Evolutionary conservation across 163 green algal genomes (phyloP).

Genomic region (Volvox carteri): DNA sequence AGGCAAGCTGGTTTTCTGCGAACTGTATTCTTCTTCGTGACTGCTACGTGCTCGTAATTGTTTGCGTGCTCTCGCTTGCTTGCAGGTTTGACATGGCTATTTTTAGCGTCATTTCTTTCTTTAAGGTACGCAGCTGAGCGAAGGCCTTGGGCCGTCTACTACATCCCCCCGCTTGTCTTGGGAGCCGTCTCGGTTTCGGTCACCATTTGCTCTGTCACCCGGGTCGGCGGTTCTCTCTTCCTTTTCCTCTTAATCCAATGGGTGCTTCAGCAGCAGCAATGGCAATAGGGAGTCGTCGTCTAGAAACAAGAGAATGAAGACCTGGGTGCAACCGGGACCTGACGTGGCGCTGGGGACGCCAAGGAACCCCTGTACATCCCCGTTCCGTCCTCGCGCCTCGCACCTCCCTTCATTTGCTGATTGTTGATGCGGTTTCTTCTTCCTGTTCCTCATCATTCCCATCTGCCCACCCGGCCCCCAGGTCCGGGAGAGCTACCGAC

Average conservation of each 20-base stretch:
- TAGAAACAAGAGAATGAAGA: too few relatives aligned
- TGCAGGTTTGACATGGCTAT: constrained; percentile 57
- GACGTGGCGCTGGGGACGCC: too few relatives aligned
- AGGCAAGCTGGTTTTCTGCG: too few relatives aligned
- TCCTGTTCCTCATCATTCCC: not conserved
- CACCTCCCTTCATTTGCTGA: not conserved
- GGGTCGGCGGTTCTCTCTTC: too few relatives aligned
- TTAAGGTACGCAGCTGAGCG: constrained; percentile 59
- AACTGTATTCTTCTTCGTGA: too few relatives aligned
- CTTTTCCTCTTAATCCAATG: not conserved
- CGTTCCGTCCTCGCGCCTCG: too few relatives aligned
- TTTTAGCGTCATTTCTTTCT: constrained; percentile 52
- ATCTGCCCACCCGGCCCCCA: not conserved
- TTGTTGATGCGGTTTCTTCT: not conserved
- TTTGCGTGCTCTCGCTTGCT: too few relatives aligned
- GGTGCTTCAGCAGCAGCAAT: not conserved
- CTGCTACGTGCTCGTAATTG: too few relatives aligned
- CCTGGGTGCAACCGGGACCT: too few relatives aligned
- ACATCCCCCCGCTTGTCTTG: too few relatives aligned
- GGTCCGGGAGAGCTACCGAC: constrained; percentile 55
- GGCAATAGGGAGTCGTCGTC: not conserved
- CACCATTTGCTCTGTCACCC: not conserved
- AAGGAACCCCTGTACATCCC: too few relatives aligned
- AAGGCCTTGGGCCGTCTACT: too few relatives aligned
- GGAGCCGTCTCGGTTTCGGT: not conserved